Evolutionary conservation across 768 basidiomycete genomes (phyloP).

Genomic region (Agrocybe praecox): DNA sequence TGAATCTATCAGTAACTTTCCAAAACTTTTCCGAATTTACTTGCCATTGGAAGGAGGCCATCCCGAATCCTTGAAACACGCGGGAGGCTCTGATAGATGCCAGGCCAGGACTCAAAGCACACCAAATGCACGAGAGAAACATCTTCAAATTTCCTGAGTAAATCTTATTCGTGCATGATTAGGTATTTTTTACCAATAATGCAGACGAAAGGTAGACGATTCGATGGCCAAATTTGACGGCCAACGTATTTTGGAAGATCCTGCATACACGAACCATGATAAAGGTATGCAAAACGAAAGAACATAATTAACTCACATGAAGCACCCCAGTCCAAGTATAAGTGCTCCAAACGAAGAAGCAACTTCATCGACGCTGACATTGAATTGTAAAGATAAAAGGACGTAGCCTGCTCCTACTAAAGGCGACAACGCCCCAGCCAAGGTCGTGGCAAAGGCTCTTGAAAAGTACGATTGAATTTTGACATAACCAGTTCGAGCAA

Average conservation of each 20-base stretch:
- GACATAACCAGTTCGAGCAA: neutral
- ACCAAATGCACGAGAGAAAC: conserved; percentile 48
- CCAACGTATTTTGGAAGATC: conserved; percentile 38
- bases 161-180: neutral
- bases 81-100: conserved; percentile 42
- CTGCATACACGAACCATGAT: conserved; percentile 15
- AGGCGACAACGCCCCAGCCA: conserved; percentile 44
- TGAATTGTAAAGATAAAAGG: conserved; percentile 39
- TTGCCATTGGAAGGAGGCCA: conserved; percentile 46
- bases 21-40: conserved; percentile 42
- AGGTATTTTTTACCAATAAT: conserved; percentile 27
- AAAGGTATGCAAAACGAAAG: neutral
- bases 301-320: conserved; percentile 31
- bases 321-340: conserved; percentile 40
- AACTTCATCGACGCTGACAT: conserved; percentile 40
- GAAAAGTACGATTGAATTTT: neutral
- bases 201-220: conserved; percentile 45
- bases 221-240: conserved; percentile 46
- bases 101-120: conserved; percentile 41
- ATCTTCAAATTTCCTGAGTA: conserved; percentile 26
- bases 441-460: conserved; percentile 41
- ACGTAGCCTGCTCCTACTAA: conserved; percentile 46
- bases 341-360: conserved; percentile 44
- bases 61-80: conserved; percentile 48
- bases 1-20: neutral